A percentile compares a stretch with the other conserved stretches of the same genome.
phyloP scores from a whole-genome alignment of 352 stramenopile genomes.

The Phytophthora cryptogea region DNA sequence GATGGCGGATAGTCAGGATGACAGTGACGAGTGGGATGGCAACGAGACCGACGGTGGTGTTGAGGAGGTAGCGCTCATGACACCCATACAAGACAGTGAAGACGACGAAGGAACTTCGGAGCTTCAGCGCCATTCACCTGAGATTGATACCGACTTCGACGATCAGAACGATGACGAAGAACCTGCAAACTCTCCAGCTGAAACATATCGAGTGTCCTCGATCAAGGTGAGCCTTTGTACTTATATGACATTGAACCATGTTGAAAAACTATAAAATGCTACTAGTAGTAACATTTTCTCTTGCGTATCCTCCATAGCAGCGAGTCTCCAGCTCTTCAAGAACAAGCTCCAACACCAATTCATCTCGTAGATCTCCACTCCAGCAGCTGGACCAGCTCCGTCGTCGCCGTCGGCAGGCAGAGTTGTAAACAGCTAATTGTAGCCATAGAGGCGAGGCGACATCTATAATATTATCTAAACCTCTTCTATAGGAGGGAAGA shows the following conservation, averaged over 20 bases:
- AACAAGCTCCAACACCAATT: not conserved
- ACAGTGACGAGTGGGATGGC: constrained; percentile 34
- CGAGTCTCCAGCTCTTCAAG: constrained; percentile 2
- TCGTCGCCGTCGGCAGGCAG: constrained; percentile 11
- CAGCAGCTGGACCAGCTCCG: too few species aligned
- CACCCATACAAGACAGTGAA: constrained; percentile 23
- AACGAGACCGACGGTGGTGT: constrained; percentile 24
- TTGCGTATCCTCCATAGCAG: constrained; percentile 5
- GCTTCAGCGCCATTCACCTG: constrained; percentile 5
- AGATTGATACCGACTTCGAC: constrained; percentile 12
- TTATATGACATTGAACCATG: not conserved
- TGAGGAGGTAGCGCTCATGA: constrained; percentile 57
- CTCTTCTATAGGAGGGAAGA: constrained; percentile 8
- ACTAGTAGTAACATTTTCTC: constrained; percentile 6
- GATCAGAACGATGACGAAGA: constrained; percentile 13
- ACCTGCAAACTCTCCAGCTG: constrained; percentile 11
- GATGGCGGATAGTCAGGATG: constrained; percentile 21
- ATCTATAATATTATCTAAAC: constrained; percentile 17
- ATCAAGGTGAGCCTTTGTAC: constrained; percentile 23
- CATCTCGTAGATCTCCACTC: constrained; percentile 5
- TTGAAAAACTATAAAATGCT: not conserved
- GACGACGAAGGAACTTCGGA: constrained; percentile 30
- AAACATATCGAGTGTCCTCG: constrained; percentile 22
- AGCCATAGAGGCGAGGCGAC: constrained; percentile 21
- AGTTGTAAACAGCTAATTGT: constrained; percentile 7